Percentiles rank a stretch among this genome's conserved stretches.
These are phyloP conservation scores for Cyclotella atomus DNA, from an alignment of 108 stramenopile genomes.

Conservation along the genomic window DNA sequence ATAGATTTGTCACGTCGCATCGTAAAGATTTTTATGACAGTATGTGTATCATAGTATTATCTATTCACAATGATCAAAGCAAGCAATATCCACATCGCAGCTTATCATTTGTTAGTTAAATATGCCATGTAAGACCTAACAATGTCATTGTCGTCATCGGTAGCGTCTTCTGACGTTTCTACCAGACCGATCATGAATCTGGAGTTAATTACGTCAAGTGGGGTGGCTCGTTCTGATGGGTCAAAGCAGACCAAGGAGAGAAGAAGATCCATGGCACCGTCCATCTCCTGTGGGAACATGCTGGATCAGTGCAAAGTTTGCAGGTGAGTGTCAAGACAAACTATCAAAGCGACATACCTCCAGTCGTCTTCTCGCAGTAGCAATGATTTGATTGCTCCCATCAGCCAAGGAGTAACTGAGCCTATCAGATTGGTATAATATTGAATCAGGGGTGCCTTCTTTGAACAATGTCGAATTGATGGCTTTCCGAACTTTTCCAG, in stretches of 20 bases:
- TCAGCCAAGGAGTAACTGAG: conserved; percentile 59
- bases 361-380: conserved; percentile 64
- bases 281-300: conserved; percentile 57
- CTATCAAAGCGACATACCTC: conserved; percentile 11
- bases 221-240: conserved; percentile 63
- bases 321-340: background rate
- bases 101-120: background rate
- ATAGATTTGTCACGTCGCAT: no score
- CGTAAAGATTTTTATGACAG: background rate
- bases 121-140: conserved; percentile 55
- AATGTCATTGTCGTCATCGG: conserved; percentile 38
- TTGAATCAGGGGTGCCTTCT: conserved; percentile 49
- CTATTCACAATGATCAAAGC: conserved; percentile 2
- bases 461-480: conserved; percentile 41
- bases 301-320: background rate
- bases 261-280: conserved; percentile 86
- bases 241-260: conserved; percentile 71
- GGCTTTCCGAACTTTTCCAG: conserved; percentile 29
- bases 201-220: conserved; percentile 82
- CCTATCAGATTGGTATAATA: conserved; percentile 59
- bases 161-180: conserved; percentile 45
- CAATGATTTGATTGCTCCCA: conserved; percentile 70
- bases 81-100: conserved; percentile 13
- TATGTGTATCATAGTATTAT: background rate
- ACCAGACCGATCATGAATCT: conserved; percentile 71